Percentiles rank a stretch among this genome's conserved stretches.
phyloP scores from a whole-genome alignment of 139 green algal genomes.

The Nannochloris sp. region DNA sequence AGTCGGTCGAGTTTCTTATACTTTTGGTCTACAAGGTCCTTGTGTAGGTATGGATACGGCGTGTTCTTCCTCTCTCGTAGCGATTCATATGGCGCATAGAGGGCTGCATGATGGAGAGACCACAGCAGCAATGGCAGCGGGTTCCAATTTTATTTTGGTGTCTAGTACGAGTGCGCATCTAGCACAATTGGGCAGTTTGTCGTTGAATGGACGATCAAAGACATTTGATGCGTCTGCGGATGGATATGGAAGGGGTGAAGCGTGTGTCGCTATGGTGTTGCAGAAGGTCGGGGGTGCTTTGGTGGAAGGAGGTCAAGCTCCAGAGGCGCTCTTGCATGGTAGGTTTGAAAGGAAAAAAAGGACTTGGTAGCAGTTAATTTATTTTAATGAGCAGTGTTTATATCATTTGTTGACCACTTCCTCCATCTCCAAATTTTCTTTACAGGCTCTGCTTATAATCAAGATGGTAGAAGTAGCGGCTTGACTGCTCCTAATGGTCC shows the following conservation, averaged over 20 bases:
- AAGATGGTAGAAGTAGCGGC: constrained; percentile 44
- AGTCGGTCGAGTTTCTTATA: constrained; percentile 44
- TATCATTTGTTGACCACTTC: too few relatives aligned
- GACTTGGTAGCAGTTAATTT: neutral
- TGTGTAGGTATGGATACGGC: constrained; percentile 60
- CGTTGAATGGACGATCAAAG: constrained; percentile 36
- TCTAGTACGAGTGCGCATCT: constrained; percentile 23
- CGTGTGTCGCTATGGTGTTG: constrained; percentile 10
- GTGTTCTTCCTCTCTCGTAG: constrained; percentile 83
- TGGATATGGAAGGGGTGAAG: constrained; percentile 52
- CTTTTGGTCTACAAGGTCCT: constrained; percentile 35
- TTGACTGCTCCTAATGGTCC: constrained; percentile 54
- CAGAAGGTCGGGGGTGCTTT: neutral
- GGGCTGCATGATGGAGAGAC: constrained; percentile 18
- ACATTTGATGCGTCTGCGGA: constrained; percentile 44
- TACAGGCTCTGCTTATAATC: constrained; percentile 31
- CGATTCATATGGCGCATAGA: constrained; percentile 45
- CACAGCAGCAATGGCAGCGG: constrained; percentile 14
- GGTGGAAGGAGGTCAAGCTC: too few relatives aligned
- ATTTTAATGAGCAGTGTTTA: neutral
- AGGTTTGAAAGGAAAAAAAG: neutral
- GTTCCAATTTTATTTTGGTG: constrained; percentile 32
- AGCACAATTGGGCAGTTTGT: constrained; percentile 19
- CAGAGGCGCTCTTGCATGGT: neutral
- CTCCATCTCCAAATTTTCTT: constrained; percentile 33